phyloP scores from a whole-genome alignment of 495 filamentous ascomycete genomes.

The Rhizodiscina lignyota region DNA sequence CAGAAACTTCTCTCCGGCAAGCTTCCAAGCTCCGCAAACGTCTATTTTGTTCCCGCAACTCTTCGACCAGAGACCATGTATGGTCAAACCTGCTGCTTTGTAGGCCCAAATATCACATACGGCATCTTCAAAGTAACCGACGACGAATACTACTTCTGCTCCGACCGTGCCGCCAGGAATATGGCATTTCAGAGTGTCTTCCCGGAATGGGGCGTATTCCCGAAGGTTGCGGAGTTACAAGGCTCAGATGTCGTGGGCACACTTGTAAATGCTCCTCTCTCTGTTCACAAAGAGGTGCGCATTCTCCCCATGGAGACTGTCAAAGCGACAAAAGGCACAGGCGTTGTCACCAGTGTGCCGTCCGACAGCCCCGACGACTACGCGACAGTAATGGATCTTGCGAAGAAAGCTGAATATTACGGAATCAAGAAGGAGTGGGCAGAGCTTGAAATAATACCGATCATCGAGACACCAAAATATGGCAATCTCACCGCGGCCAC shows the following conservation, averaged over 20 bases:
- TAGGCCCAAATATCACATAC: constrained; percentile 81
- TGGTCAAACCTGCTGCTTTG: constrained; percentile 90
- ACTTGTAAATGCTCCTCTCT: constrained; percentile 73
- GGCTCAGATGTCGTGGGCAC: constrained; percentile 78
- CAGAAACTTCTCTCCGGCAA: constrained; percentile 51
- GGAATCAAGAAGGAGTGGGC: constrained; percentile 96
- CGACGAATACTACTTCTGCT: constrained; percentile 72
- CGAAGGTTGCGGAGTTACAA: constrained; percentile 51
- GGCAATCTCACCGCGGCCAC: constrained; percentile 68
- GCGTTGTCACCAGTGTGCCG: constrained; percentile 88
- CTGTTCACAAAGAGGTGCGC: constrained; percentile 67
- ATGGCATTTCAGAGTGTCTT: constrained; percentile 92
- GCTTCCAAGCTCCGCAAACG: constrained; percentile 63
- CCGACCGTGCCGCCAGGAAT: constrained; percentile 77
- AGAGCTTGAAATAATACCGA: constrained; percentile 66
- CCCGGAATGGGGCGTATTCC: constrained; percentile 52
- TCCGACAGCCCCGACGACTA: constrained; percentile 94
- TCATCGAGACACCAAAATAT: constrained; percentile 83
- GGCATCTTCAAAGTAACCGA: constrained; percentile 73
- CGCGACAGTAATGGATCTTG: constrained; percentile 70
- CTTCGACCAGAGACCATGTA: constrained; percentile 97
- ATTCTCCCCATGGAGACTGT: constrained; percentile 93
- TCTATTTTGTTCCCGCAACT: constrained; percentile 83
- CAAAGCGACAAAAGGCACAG: constrained; percentile 82
- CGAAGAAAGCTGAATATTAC: constrained; percentile 96